A percentile compares a stretch with the other conserved stretches of the same genome.
Evolutionary conservation across 2,329 filamentous ascomycete species (phyloP).

Genomic region (Ophiostoma ips): DNA sequence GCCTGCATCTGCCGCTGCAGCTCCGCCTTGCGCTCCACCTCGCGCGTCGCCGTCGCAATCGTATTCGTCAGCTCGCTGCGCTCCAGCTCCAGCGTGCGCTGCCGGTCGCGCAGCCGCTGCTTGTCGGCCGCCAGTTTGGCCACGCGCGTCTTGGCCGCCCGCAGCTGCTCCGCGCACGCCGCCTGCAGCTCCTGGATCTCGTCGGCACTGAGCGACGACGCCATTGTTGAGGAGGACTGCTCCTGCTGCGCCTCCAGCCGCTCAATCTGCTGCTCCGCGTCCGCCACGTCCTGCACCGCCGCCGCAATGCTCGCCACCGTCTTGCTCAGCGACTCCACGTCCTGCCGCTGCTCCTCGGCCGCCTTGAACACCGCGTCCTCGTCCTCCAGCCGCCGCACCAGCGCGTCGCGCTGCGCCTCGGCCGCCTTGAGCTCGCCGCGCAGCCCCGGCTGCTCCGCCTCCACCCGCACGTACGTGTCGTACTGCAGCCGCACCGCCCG

Average conservation of each 20-base stretch:
- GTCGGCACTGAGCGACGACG: conserved; percentile 54
- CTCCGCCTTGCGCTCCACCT: conserved; percentile 68
- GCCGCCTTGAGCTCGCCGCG: conserved; percentile 40
- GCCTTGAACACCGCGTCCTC: conserved; percentile 53
- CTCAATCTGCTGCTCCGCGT: conserved; percentile 59
- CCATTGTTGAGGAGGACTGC: neutral
- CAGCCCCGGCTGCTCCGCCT: conserved; percentile 55
- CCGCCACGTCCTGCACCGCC: conserved; percentile 54
- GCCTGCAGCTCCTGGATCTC: conserved; percentile 70
- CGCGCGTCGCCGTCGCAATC: conserved; percentile 53
- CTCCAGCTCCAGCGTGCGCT: conserved; percentile 62
- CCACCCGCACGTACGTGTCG: conserved; percentile 54
- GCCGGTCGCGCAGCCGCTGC: conserved; percentile 54
- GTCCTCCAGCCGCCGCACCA: conserved; percentile 50
- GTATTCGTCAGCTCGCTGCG: conserved; percentile 61
- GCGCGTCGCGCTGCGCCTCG: conserved; percentile 45
- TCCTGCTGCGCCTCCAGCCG: conserved; percentile 55
- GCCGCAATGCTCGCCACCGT: conserved; percentile 64
- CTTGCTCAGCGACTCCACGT: conserved; percentile 58
- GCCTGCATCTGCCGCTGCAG: conserved; percentile 59
- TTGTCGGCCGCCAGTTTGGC: conserved; percentile 53
- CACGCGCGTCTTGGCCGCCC: conserved; percentile 48
- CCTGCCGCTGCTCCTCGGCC: conserved; percentile 37
- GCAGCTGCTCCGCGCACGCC: conserved; percentile 51
- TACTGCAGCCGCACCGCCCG: conserved; percentile 52